A percentile compares a stretch with the other conserved stretches of the same genome.
phyloP scores from a whole-genome alignment of 768 basidiomycete species.

The Trametes villosa region DNA sequence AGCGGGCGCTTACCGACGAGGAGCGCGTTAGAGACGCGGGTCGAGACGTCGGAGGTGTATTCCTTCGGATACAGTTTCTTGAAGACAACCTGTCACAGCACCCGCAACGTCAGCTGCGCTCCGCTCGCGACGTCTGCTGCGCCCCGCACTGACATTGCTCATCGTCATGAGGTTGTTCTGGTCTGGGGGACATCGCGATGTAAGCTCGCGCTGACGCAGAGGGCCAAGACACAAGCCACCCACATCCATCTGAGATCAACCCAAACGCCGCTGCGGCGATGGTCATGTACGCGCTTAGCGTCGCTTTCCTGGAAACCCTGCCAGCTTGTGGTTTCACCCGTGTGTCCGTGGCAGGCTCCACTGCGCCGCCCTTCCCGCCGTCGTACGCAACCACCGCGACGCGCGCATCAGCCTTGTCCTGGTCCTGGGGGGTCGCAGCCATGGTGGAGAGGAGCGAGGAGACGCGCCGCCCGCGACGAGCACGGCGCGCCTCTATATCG shows the following conservation, averaged over 20 bases:
- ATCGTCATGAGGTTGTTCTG: slow-evolving; percentile 76
- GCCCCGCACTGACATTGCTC: slow-evolving; percentile 52
- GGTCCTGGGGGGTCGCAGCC: neutral
- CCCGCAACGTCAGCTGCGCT: neutral
- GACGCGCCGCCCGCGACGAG: slow-evolving; percentile 3
- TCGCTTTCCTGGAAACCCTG: slow-evolving; percentile 42
- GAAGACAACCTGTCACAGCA: slow-evolving; percentile 57
- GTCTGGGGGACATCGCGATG: slow-evolving; percentile 41
- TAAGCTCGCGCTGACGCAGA: neutral
- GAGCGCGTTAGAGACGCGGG: slow-evolving; percentile 71
- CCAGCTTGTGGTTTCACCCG: neutral
- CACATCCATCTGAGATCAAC: slow-evolving; percentile 48
- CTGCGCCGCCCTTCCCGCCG: neutral
- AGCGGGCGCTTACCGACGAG: slow-evolving; percentile 56
- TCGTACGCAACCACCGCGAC: slow-evolving; percentile 17
- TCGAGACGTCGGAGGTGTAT: slow-evolving; percentile 65
- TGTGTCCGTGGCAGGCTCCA: neutral
- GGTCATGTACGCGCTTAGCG: slow-evolving; percentile 62
- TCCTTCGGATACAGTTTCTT: slow-evolving; percentile 62
- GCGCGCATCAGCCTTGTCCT: slow-evolving; percentile 9
- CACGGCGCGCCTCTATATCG: slow-evolving; percentile 9
- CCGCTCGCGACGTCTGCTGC: neutral
- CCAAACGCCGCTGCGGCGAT: slow-evolving; percentile 69
- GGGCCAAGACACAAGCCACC: slow-evolving; percentile 6
- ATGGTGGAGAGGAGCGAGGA: slow-evolving; percentile 8